These are phyloP conservation scores for Ophiostoma sp. DNA, from an alignment of 2,329 filamentous ascomycete species.

Conservation along the genomic window DNA sequence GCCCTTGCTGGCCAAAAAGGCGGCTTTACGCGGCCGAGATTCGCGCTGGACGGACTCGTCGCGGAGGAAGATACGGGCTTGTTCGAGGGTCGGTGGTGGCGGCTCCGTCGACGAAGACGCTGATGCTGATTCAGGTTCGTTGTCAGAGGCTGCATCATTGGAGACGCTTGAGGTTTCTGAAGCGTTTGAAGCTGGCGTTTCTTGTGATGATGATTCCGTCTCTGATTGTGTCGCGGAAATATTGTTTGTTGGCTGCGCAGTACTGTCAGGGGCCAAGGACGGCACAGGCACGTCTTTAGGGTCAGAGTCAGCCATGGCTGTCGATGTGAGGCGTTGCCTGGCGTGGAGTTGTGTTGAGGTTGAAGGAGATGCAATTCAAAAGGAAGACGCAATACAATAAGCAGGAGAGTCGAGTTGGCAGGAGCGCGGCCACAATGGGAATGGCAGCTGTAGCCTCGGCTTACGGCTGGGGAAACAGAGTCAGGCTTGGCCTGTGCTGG, in stretches of 20 bases:
- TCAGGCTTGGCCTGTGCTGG: not conserved
- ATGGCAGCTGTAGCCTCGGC: conserved; percentile 26
- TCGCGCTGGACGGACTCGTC: conserved; percentile 71
- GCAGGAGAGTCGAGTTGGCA: not conserved
- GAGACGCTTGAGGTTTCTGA: not conserved
- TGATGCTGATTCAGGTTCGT: not conserved
- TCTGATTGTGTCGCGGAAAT: not conserved
- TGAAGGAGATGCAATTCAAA: not conserved
- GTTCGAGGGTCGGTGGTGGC: conserved; percentile 49
- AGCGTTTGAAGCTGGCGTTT: not conserved
- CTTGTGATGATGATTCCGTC: not conserved
- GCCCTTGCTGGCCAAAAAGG: conserved; percentile 77
- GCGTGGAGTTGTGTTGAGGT: not conserved
- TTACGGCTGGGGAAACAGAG: conserved; percentile 18
- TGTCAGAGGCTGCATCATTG: not conserved
- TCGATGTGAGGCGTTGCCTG: not conserved
- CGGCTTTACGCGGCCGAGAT: conserved; percentile 68
- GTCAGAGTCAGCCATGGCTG: conserved; percentile 22
- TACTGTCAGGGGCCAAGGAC: not conserved
- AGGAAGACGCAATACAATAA: not conserved
- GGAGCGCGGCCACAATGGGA: not conserved
- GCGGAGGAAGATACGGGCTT: conserved; percentile 74
- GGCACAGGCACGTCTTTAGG: conserved; percentile 14
- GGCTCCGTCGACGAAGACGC: not conserved
- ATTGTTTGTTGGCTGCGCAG: not conserved